Percentiles rank a stretch among this genome's conserved stretches.
phyloP scores from a whole-genome alignment of 495 filamentous ascomycete genomes.

The Cryomyces antarcticus region DNA sequence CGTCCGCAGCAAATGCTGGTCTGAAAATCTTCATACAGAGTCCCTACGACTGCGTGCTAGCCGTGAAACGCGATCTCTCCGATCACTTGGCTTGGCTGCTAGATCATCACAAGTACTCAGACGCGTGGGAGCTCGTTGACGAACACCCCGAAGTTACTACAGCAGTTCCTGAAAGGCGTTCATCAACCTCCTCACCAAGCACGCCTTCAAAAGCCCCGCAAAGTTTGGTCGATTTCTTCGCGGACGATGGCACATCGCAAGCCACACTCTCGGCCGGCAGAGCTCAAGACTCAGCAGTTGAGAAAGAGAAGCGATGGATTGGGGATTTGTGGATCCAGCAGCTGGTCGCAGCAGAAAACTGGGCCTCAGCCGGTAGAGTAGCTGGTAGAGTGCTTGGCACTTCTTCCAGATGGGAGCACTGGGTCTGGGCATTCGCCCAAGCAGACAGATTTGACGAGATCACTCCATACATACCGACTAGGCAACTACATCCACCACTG shows the following conservation, averaged over 20 bases:
- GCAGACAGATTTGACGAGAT: constrained; percentile 77
- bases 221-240: constrained; percentile 56
- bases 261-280: constrained; percentile 19
- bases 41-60: constrained; percentile 82
- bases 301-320: constrained; percentile 79
- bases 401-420: constrained; percentile 78
- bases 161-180: constrained; percentile 14
- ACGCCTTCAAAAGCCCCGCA: constrained; percentile 30
- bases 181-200: constrained; percentile 20
- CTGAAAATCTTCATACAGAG: constrained; percentile 91
- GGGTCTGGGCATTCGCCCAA: constrained; percentile 77
- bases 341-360: constrained; percentile 48
- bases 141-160: constrained; percentile 53
- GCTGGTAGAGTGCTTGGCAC: constrained; percentile 63
- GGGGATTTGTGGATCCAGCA: constrained; percentile 87
- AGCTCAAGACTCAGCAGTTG: constrained; percentile 36
- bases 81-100: constrained; percentile 78
- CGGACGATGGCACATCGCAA: constrained; percentile 41
- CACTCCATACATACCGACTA: constrained; percentile 57
- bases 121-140: constrained; percentile 76
- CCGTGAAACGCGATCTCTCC: constrained; percentile 59
- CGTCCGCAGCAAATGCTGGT: constrained; percentile 33
- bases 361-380: constrained; percentile 54
- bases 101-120: constrained; percentile 53
- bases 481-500: constrained; percentile 55